A percentile compares a stretch with the other conserved stretches of the same genome.
These are phyloP conservation scores for Graphilbum fragrans DNA, from an alignment of 2,329 filamentous ascomycete species.

Conservation along the genomic window DNA sequence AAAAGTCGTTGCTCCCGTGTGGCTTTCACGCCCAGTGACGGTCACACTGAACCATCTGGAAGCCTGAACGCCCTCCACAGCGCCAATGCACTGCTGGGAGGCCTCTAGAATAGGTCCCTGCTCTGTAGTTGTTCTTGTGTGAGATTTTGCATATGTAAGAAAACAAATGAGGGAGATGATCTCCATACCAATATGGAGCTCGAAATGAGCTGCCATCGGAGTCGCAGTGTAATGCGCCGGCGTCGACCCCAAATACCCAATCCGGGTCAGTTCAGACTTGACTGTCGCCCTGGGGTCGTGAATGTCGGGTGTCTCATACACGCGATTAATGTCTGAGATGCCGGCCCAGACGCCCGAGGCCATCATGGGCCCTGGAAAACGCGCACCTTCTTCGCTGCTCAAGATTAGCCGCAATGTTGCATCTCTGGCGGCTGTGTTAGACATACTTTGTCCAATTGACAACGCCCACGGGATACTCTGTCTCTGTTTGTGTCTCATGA, in stretches of 20 bases:
- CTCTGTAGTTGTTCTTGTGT: too few species aligned
- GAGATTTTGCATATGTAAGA: too few species aligned
- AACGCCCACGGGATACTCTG: constrained; percentile 58
- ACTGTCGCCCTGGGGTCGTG: constrained; percentile 41
- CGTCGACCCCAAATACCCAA: constrained; percentile 53
- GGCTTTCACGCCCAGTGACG: constrained; percentile 54
- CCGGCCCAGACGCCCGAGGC: constrained; percentile 68
- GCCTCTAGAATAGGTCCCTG: constrained; percentile 66
- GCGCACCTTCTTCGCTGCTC: constrained; percentile 66
- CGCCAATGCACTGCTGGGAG: constrained; percentile 49
- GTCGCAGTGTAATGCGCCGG: constrained; percentile 43
- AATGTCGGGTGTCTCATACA: constrained; percentile 40
- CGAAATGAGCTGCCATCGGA: constrained; percentile 67
- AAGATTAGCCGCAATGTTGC: not conserved
- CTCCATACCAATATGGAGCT: constrained; percentile 52
- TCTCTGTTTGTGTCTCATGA: constrained; percentile 54
- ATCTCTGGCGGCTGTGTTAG: too few species aligned
- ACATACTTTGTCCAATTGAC: constrained; percentile 65
- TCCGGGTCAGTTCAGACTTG: constrained; percentile 54
- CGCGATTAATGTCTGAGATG: constrained; percentile 44
- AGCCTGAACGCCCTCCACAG: constrained; percentile 62
- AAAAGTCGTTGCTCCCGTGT: constrained; percentile 60
- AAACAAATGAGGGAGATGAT: too few species aligned
- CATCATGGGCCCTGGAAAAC: constrained; percentile 65
- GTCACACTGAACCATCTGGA: constrained; percentile 62